Base-by-base conservation (phyloP, 164 flowering plant species). In the Stephania yunnanensis region DNA sequence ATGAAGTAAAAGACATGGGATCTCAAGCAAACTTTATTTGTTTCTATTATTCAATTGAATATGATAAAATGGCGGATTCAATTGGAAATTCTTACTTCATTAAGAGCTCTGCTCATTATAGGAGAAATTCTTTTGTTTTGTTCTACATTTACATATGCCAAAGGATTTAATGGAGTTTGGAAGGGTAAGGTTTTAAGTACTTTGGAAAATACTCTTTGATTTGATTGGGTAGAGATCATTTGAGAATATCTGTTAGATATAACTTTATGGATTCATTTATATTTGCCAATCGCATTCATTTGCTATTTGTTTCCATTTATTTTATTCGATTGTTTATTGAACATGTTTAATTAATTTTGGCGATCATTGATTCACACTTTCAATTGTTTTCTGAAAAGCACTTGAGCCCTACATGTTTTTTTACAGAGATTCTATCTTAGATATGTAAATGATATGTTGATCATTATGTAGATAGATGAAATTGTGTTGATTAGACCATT, bases 341-440 rank as follows among this genome's bases (percentile, higher is more conserved):
- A 55, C 61, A 55, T 55, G 61, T 5, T 12, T 5, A 55, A 55
- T 6, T 55, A 55, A 55, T 55, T 55, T 55, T 55, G 61, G 61
- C 4, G 61, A 12, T 48, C 53, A 48, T 25, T 15, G 65, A 20
- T 61, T 61, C 12, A 11, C 65, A 61, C 12, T 29, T 46, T 70
- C 48, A 70, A 52, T 46, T 70, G 22, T 45, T 69, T 7, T 7
- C 45, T 58, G n/a, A 58, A 55, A 44, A 55, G 70, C 25, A 0
- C 20, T 42, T 53, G 69, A 68, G 36, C 20, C 46, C 25, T 25
- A 25, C 25, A 25, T 25, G 25, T 25, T 25, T 52, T 52, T 55
- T n/a, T n/a, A 66, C 78, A 78, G 78, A 79, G 45, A 55, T 71
- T 73, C 31, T 36, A 46, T 65, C 12, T 71, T 17, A 68, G 71